Evolutionary conservation across 257 asterid genomes (phyloP).

Genomic region (Salvia miltiorrhiza): DNA sequence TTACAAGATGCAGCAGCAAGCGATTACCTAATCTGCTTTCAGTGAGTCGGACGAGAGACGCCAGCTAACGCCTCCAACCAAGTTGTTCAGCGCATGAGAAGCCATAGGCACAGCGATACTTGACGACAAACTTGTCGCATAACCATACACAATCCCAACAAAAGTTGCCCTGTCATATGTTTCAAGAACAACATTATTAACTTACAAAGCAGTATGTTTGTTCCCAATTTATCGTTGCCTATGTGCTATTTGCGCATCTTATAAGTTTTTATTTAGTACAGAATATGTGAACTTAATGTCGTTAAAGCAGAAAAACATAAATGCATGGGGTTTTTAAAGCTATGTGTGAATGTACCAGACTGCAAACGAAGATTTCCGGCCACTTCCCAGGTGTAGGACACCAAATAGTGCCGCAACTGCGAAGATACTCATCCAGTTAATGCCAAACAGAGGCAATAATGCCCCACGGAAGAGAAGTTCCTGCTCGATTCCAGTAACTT

Average conservation of each 20-base stretch:
- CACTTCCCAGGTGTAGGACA: constrained; percentile 73
- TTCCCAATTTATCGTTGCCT: not conserved
- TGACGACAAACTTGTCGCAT: constrained; percentile 48
- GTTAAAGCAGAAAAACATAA: no score
- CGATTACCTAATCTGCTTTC: constrained; percentile 17
- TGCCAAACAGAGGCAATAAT: constrained; percentile 68
- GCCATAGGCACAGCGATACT: constrained; percentile 74
- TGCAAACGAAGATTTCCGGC: constrained; percentile 86
- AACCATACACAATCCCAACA: constrained; percentile 84
- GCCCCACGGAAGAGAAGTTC: constrained; percentile 93
- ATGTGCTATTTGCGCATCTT: not conserved
- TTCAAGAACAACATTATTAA: not conserved
- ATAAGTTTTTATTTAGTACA: no score
- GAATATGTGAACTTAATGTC: no score
- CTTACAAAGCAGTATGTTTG: not conserved
- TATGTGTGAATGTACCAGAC: constrained; percentile 44
- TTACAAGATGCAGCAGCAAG: not conserved
- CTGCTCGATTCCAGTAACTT: constrained; percentile 33
- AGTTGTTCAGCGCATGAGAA: constrained; percentile 81
- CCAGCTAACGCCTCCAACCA: constrained; percentile 71
- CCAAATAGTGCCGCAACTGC: constrained; percentile 78
- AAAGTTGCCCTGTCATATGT: constrained; percentile 72
- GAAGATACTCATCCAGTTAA: constrained; percentile 42
- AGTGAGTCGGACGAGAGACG: constrained; percentile 49
- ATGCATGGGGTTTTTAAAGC: not conserved